phyloP scores from a whole-genome alignment of 768 basidiomycete species.

The Lactarius hengduanensis region DNA sequence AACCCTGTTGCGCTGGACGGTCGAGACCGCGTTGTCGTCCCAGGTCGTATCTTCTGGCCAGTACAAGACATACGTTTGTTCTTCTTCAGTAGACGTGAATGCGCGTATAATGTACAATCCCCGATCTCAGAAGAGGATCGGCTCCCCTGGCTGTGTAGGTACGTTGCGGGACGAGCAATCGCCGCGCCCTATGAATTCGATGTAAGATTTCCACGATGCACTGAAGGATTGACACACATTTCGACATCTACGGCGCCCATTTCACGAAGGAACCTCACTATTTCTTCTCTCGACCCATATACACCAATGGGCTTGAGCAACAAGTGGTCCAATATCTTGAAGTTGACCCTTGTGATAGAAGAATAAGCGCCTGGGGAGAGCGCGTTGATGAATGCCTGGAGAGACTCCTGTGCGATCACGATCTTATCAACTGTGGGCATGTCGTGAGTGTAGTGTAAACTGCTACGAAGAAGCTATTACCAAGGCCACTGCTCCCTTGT shows the following conservation, averaged over 20 bases:
- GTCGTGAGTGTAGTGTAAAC: background rate
- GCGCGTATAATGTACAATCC: constrained; percentile 47
- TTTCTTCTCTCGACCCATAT: constrained; percentile 54
- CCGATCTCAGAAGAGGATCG: constrained; percentile 44
- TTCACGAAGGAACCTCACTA: constrained; percentile 45
- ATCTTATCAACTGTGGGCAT: constrained; percentile 54
- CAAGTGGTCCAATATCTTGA: constrained; percentile 48
- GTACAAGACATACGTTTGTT: constrained; percentile 48
- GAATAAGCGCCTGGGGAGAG: constrained; percentile 51
- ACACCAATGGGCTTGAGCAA: constrained; percentile 52
- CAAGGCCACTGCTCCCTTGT: constrained; percentile 50
- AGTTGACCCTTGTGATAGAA: constrained; percentile 57
- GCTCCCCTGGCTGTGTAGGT: constrained; percentile 25
- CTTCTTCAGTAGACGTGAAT: constrained; percentile 26
- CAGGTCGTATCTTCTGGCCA: constrained; percentile 65
- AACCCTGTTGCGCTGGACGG: constrained; percentile 51
- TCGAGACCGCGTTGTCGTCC: constrained; percentile 47
- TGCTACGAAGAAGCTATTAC: constrained; percentile 34
- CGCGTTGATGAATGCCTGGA: constrained; percentile 48
- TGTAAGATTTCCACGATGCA: background rate
- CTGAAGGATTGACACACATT: constrained; percentile 38
- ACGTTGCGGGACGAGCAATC: constrained; percentile 26
- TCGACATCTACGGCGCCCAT: constrained; percentile 40
- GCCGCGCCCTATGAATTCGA: constrained; percentile 24
- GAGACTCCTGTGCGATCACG: constrained; percentile 53